Evolutionary conservation across 2,329 filamentous ascomycete species (phyloP).

Genomic region (Fusarium nygamai): DNA sequence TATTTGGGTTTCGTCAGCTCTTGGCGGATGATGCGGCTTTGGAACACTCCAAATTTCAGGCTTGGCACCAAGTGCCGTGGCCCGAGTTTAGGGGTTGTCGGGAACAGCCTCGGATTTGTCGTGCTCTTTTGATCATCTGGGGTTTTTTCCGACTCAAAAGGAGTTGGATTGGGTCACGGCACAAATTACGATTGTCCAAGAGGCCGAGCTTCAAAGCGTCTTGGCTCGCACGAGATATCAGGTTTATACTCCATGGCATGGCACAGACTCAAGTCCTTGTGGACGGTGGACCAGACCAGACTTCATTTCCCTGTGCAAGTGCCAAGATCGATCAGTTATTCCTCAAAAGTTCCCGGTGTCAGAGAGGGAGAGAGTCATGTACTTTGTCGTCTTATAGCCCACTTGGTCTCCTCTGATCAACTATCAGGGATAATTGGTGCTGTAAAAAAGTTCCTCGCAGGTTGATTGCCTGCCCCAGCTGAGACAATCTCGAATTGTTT

Average conservation of each 20-base stretch:
- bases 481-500: slow-evolving; percentile 38
- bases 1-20: slow-evolving; percentile 13
- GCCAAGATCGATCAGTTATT: slow-evolving; percentile 16
- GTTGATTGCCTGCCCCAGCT: slow-evolving; percentile 1
- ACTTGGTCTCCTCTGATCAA: neutral
- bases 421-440: neutral
- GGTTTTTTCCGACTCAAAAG: neutral
- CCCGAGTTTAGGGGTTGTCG: slow-evolving; percentile 37
- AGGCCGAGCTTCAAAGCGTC: slow-evolving; percentile 1
- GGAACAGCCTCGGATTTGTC: slow-evolving; percentile 28
- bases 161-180: slow-evolving; percentile 11
- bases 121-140: neutral
- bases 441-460: slow-evolving; percentile 1
- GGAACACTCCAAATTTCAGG: slow-evolving; percentile 27
- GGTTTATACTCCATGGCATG: slow-evolving; percentile 1
- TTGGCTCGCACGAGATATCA: slow-evolving; percentile 19
- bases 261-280: slow-evolving; percentile 1
- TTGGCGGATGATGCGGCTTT: slow-evolving; percentile 45
- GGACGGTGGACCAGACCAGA: neutral
- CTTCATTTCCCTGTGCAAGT: slow-evolving; percentile 6
- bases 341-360: slow-evolving; percentile 12
- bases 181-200: slow-evolving; percentile 5
- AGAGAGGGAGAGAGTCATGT: slow-evolving; percentile 2
- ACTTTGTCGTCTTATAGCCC: slow-evolving; percentile 16
- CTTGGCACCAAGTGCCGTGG: slow-evolving; percentile 47